phyloP scores from a whole-genome alignment of 1,139 yeast species.

The Geotrichum bryndzae region DNA sequence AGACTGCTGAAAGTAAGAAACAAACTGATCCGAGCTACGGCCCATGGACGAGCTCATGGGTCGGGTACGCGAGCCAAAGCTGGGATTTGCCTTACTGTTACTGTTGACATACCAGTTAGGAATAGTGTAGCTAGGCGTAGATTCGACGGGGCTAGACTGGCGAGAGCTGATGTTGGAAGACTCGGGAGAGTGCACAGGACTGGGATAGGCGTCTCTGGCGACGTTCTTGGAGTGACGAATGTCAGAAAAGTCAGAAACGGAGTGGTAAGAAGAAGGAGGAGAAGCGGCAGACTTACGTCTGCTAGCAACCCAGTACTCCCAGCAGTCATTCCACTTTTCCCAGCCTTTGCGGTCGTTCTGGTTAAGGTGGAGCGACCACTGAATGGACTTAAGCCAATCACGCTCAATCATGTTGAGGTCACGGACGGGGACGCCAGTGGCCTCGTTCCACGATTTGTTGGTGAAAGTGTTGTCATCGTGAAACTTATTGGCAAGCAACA shows the following conservation, averaged over 20 bases:
- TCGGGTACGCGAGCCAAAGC: slow-evolving; percentile 8
- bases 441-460: slow-evolving; percentile 91
- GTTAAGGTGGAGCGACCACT: slow-evolving; percentile 33
- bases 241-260: not conserved
- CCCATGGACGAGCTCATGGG: slow-evolving; percentile 8
- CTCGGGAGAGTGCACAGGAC: slow-evolving; percentile 17
- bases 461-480: slow-evolving; percentile 96
- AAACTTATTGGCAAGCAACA: slow-evolving; percentile 85
- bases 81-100: not conserved
- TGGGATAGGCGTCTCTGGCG: slow-evolving; percentile 9
- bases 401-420: slow-evolving; percentile 63
- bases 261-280: slow-evolving; percentile 1
- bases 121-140: slow-evolving; percentile 16
- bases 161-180: slow-evolving; percentile 6
- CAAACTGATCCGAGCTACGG: slow-evolving; percentile 10
- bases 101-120: slow-evolving; percentile 18
- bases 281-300: slow-evolving; percentile 13
- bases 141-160: slow-evolving; percentile 10
- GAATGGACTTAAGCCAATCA: slow-evolving; percentile 52
- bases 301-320: slow-evolving; percentile 27
- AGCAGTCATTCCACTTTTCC: slow-evolving; percentile 38
- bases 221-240: slow-evolving; percentile 9
- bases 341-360: slow-evolving; percentile 34
- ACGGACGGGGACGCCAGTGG: slow-evolving; percentile 67
- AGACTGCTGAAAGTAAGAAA: slow-evolving; percentile 19